Conservation (phyloP, 352 stramenopile species). For the Pythium rishiriense region DNA sequence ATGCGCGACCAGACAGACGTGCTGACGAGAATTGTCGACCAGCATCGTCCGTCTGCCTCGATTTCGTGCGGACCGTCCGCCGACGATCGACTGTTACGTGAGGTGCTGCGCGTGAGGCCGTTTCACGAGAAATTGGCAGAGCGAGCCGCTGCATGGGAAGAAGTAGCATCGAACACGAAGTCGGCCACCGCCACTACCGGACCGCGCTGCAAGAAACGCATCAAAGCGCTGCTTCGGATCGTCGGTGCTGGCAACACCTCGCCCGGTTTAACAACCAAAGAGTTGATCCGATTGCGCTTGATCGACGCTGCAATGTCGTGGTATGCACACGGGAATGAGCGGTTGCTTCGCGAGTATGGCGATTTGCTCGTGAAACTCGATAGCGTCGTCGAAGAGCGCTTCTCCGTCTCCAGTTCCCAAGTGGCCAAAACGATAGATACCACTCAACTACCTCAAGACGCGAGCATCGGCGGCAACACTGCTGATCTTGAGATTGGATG, state of each 20-base stretch:
- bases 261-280: not conserved
- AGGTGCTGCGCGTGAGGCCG: not conserved
- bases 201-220: not conserved
- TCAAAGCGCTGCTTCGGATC: not conserved
- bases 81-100: not conserved
- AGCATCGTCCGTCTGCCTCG: not conserved
- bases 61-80: not conserved
- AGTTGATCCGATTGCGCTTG: not conserved
- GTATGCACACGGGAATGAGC: not conserved
- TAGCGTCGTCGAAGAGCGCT: not conserved
- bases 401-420: not conserved
- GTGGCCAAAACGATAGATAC: not conserved
- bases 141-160: not conserved
- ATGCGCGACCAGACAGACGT: not conserved
- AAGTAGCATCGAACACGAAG: not conserved
- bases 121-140: not conserved
- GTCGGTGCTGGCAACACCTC: not conserved
- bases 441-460: not conserved
- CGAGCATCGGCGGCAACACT: not conserved
- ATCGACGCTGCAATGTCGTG: not conserved
- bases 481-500: not conserved
- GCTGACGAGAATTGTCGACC: not conserved
- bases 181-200: not conserved
- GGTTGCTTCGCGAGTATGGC: not conserved
- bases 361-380: not conserved